Evolutionary conservation across 192 early-diverging fungal species (phyloP), one percentile per base, ranked within the genome.

Genomic region (Powellomyces hirtus): DNA sequence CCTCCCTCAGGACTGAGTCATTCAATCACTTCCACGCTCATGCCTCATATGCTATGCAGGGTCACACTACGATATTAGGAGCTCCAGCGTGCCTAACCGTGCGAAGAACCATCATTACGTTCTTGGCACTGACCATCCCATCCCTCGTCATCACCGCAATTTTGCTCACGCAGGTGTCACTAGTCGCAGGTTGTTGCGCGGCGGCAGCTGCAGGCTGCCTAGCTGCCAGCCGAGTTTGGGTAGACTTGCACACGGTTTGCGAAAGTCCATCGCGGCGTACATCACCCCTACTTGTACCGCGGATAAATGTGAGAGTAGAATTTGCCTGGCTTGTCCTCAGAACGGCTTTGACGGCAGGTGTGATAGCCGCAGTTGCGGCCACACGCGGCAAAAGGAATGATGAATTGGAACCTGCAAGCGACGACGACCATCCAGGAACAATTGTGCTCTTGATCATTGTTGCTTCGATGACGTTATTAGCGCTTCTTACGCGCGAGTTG

Each of bases 401-500:
- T 27, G 62, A 24, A 46, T 29, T 52, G 3, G 30, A 18, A 20
- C 45, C n/a, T n/a, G 26, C 20, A 16, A 31, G 27, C 26, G 53
- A 56, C 53, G 31, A n/a, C 34, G 33, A 35, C 14, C 67, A 59
- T 49, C 57, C 56, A 7, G 57, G 20, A 34, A 60, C 55, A 18
- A 60, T 22, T 7, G 7, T 42, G 6, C 40, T 69, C 13, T 35
- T 69, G 37, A 69, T 69, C 24, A 3, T 59, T n/a, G 64, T 68
- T 3, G 2, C 59, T 30, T 10, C 56, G 7, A 30, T 66, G 14
- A 20, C 59, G 8, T 24, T n/a, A 22, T 18, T 69, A 35, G 20
- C 35, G 33, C 42, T 59, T 44, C 0, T 35, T 0, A 49, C 67
- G 13, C 53, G 64, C 38, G 68, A 76, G 58, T 34, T 71, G 1